These are phyloP conservation scores for Trichocladium antarcticum DNA, from an alignment of 495 filamentous ascomycete species.

Conservation along the genomic window DNA sequence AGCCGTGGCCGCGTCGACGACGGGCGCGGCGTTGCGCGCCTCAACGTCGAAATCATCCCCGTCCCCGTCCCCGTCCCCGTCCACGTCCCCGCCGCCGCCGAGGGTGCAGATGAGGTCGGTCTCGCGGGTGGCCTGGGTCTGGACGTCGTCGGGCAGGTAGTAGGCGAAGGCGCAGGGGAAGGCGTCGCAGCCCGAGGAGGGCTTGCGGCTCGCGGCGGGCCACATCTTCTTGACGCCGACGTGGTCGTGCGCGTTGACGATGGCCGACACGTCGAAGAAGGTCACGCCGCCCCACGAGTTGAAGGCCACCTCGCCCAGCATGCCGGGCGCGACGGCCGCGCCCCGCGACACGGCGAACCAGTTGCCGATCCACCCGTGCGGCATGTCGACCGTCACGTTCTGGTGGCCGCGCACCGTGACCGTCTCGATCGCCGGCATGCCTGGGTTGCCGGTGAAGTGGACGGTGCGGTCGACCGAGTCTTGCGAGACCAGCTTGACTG, in stretches of 20 bases:
- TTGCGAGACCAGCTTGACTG: constrained; percentile 39
- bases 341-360: constrained; percentile 35
- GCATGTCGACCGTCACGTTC: constrained; percentile 27
- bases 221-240: constrained; percentile 37
- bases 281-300: constrained; percentile 31
- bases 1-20: no score
- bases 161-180: constrained; percentile 42
- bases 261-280: constrained; percentile 46
- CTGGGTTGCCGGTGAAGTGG: constrained; percentile 31
- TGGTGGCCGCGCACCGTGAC: constrained; percentile 24
- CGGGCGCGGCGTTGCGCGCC: no score
- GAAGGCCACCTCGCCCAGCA: constrained; percentile 44
- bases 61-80: no score
- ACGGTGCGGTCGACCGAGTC: constrained; percentile 36
- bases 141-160: constrained; percentile 38
- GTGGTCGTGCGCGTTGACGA: constrained; percentile 39
- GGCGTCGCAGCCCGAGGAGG: constrained; percentile 34
- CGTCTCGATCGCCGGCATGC: constrained; percentile 12
- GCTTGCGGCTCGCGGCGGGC: constrained; percentile 22
- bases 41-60: no score
- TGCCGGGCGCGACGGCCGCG: constrained; percentile 28
- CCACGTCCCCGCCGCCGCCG: constrained; percentile 20
- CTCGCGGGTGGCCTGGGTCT: constrained; percentile 34
- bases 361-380: constrained; percentile 39
- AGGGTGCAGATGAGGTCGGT: constrained; percentile 33